These are phyloP conservation scores for Emmonsia crescens DNA, from an alignment of 2,329 filamentous ascomycete genomes.

Conservation along the genomic window DNA sequence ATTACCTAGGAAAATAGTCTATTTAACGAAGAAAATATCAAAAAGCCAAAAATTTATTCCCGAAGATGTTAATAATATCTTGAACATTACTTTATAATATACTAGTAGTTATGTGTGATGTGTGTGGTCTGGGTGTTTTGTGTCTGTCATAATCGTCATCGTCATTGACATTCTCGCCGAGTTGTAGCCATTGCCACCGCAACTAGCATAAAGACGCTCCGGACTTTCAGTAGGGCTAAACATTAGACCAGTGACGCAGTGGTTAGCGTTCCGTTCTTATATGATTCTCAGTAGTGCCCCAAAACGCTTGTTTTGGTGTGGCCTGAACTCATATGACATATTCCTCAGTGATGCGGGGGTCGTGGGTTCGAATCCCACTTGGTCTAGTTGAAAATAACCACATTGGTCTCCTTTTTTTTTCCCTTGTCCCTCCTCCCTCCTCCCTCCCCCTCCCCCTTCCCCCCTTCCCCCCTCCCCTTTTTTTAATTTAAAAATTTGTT, in stretches of 20 bases:
- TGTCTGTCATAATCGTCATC: too few relatives aligned
- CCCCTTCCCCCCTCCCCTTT: neutral
- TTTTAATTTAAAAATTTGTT: too few relatives aligned
- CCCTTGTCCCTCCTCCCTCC: neutral
- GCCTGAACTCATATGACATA: conserved; percentile 6
- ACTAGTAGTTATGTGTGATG: too few relatives aligned
- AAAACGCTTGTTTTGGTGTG: neutral
- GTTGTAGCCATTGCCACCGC: neutral
- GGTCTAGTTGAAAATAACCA: conserved; percentile 6
- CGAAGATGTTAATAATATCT: too few relatives aligned
- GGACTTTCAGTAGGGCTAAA: neutral
- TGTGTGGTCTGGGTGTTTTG: too few relatives aligned
- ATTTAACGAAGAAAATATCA: too few relatives aligned
- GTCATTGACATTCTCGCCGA: too few relatives aligned
- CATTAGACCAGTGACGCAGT: conserved; percentile 9
- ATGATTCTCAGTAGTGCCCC: conserved; percentile 3
- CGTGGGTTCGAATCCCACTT: conserved; percentile 10
- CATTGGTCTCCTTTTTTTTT: conserved; percentile 1
- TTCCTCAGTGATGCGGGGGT: conserved; percentile 7
- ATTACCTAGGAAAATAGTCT: too few relatives aligned
- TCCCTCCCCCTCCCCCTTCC: too few relatives aligned
- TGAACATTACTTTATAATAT: too few relatives aligned
- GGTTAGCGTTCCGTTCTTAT: conserved; percentile 9
- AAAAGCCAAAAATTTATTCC: too few relatives aligned
- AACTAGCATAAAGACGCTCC: neutral